Evolutionary conservation across 805 yeast species (phyloP), one percentile per base, ranked within the genome.

Genomic region (Wickerhamiella allomyrinae): DNA sequence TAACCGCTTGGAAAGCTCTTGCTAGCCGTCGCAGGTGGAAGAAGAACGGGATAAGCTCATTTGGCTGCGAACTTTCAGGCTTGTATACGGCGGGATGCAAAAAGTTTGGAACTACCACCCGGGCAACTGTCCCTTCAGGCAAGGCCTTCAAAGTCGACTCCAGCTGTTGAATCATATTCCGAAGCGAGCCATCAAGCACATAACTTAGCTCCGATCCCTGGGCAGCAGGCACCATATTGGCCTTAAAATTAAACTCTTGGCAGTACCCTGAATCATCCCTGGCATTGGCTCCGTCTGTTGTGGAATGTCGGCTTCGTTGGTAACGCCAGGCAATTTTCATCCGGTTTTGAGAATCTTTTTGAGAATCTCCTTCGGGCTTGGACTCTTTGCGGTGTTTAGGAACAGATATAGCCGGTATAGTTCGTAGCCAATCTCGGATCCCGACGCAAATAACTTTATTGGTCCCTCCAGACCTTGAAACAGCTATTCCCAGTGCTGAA

Each of bases 281-380:
- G 13, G 19, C 20, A 6, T 29, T 8, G 51, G 15, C 34, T 14
- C 41, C 11, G 15, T 49, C 59, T 15, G 17, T 21, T 6, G 47
- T 41, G 54, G 50, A 14, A 17, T 49, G 57, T 41, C 54, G 51
- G 43, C 49, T 36, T 41, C 67, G 61, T 0, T 89, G 91, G 55
- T 87, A 87, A 53, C 96, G 72, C 97, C 97, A 87, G 1, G 97
- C 96, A 50, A 87, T 87, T 56, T 78, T 82, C 69, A 87, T 64
- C 49, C 79, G 46, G 40, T 43, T 45, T 14, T 8, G 35, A 14
- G 47, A 27, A 40, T 82, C 82, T 23, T 78, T 34, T 20, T 20
- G 25, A 2, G 37, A 13, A 7, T 20, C 73, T 3, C 81, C 89
- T 43, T 82, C 76, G 5, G 83, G 54, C 51, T 77, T 74, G 10